Evolutionary conservation across 73 alveolate species (phyloP).

Genomic region (Breviolum minutum): DNA sequence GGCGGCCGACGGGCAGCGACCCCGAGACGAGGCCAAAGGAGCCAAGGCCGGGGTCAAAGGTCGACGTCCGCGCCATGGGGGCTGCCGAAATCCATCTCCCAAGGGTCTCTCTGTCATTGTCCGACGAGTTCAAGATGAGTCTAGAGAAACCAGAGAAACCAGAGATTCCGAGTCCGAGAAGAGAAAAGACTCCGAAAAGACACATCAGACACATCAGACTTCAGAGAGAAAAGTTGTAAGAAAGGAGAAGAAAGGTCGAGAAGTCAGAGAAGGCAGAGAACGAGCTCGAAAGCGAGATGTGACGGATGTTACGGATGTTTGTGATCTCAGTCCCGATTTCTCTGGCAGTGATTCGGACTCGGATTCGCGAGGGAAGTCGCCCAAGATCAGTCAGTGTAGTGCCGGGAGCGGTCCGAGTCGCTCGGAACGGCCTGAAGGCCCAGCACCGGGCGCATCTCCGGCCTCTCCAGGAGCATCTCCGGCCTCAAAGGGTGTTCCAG

Average conservation of each 20-base stretch:
- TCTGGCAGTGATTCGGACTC: no score
- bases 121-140: neutral
- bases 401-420: no score
- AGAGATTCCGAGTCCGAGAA: neutral
- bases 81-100: neutral
- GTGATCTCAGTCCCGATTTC: no score
- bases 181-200: neutral
- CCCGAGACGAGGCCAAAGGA: neutral
- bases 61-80: neutral
- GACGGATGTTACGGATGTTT: no score
- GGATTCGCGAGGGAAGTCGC: no score
- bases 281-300: neutral
- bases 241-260: neutral
- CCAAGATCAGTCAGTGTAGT: no score
- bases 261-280: neutral
- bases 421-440: no score
- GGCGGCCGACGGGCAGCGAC: constrained; percentile 43
- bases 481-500: no score
- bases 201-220: neutral
- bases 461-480: no score
- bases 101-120: neutral
- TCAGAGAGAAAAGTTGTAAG: neutral
- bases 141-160: neutral
- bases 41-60: neutral
- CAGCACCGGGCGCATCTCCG: no score